Percentiles rank a stretch among this genome's conserved stretches.
Evolutionary conservation across 108 stramenopile genomes (phyloP).

Genomic region (Cylindrotheca closterium): DNA sequence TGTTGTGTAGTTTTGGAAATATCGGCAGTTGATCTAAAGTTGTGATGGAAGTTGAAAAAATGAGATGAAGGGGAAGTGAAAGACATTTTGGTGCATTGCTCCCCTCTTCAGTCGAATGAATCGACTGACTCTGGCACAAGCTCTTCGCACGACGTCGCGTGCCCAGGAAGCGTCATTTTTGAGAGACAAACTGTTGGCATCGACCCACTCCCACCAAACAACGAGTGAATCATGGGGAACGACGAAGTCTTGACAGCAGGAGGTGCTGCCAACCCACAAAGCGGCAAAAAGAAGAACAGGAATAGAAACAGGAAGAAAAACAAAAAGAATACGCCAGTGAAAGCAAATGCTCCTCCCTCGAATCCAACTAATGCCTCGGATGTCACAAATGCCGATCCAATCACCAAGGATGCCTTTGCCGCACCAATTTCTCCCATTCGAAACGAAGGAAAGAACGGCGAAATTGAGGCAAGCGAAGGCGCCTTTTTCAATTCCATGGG

Average conservation of each 20-base stretch:
- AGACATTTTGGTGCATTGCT: too few species aligned
- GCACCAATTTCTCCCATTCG: background rate
- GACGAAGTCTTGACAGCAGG: constrained; percentile 38
- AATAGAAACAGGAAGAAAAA: constrained; percentile 4
- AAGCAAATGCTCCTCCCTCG: background rate
- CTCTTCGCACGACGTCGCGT: too few species aligned
- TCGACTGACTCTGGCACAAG: too few species aligned
- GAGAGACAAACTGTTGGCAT: too few species aligned
- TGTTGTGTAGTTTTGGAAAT: too few species aligned
- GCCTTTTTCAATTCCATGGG: background rate
- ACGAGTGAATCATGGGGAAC: constrained; percentile 4
- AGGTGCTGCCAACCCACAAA: constrained; percentile 31
- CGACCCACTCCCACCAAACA: too few species aligned
- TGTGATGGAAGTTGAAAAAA: too few species aligned
- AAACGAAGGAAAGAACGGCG: background rate
- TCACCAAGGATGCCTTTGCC: background rate
- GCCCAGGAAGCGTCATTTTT: too few species aligned
- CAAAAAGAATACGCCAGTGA: background rate
- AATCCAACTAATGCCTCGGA: background rate
- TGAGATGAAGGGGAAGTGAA: too few species aligned
- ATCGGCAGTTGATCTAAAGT: too few species aligned
- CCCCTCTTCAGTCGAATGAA: too few species aligned
- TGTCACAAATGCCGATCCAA: background rate
- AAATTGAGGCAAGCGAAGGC: background rate
- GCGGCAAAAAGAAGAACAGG: constrained; percentile 11